phyloP scores from a whole-genome alignment of 2,329 filamentous ascomycete genomes.

The Apiospora saccharicola region DNA sequence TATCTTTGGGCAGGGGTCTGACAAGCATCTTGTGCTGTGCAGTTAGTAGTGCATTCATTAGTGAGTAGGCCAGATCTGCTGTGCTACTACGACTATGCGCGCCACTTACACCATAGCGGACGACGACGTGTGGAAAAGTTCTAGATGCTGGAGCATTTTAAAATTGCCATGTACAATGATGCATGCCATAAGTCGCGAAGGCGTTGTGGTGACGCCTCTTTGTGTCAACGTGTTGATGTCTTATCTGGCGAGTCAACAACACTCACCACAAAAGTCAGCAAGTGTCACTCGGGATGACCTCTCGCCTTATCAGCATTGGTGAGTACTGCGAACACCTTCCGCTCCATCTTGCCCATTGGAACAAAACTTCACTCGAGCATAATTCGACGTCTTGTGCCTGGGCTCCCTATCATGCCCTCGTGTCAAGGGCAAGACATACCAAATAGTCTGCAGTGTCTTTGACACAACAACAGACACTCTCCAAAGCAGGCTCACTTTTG shows the following conservation, averaged over 20 bases:
- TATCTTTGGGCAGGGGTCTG: not conserved
- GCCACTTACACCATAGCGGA: not conserved
- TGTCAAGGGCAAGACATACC: not conserved
- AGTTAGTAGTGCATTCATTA: too few relatives aligned
- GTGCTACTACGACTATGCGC: not conserved
- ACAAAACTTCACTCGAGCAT: too few relatives aligned
- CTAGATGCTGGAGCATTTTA: not conserved
- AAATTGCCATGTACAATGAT: not conserved
- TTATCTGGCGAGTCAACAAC: not conserved
- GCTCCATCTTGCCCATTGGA: not conserved
- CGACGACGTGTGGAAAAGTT: not conserved
- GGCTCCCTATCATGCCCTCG: not conserved
- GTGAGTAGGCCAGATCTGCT: not conserved
- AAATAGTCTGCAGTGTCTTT: not conserved
- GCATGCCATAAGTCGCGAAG: not conserved
- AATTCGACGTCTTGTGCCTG: not conserved
- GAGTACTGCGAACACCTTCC: not conserved
- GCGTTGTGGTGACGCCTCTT: not conserved
- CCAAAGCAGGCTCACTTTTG: not conserved
- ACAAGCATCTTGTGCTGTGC: not conserved
- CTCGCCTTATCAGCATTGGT: not conserved
- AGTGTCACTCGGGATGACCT: not conserved
- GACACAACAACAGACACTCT: not conserved
- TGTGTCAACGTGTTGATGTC: not conserved
- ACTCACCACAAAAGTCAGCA: not conserved